Evolutionary conservation across 164 flowering plant genomes (phyloP), one percentile per base, ranked within the genome.

Genomic region (Berberis vulgaris): DNA sequence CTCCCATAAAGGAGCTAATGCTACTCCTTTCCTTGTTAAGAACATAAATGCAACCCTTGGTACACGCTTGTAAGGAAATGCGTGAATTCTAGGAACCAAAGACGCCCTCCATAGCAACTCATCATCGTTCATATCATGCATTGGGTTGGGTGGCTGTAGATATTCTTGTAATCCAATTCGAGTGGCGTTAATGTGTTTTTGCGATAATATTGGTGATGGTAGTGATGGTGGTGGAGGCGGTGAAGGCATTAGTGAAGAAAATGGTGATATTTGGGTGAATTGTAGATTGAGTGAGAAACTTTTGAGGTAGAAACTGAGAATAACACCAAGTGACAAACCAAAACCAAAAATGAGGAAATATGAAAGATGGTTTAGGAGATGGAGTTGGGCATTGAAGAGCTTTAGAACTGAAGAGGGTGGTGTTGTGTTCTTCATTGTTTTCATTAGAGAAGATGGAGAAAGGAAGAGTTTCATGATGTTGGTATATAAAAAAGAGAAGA

Each of bases 361-460:
- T 0, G 68, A 49, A 9, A 77, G 65, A 6, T 61, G 47, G 8
- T 49, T 73, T 39, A 66, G 49, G 8, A 70, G 44, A 44, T 71
- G 72, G 2, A 65, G 45, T 40, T 76, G 78, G 38, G 63, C 7
- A 61, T 76, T 70, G 53, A 72, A 40, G 47, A 67, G 62, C 52
- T 53, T 72, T 76, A 46, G 54, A 43, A 39, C 45, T 1, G 69
- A 45, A 39, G 49, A 49, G 26, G 13, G 6, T 39, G 55, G 44
- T 44, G 56, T 67, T 54, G 69, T 26, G 26, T 26, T 26, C 26
- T 26, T 26, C 26, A 26, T 26, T 26, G 26, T 26, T 26, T 26
- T 26, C 26, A 26, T 26, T 26, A 26, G 26, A 26, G 26, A 26
- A 26, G 26, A 26, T 26, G 26, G 26, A 26, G 26, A 26, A 26